phyloP scores from a whole-genome alignment of 371 early-diverging fungal genomes.

The Mortierella sp. region DNA sequence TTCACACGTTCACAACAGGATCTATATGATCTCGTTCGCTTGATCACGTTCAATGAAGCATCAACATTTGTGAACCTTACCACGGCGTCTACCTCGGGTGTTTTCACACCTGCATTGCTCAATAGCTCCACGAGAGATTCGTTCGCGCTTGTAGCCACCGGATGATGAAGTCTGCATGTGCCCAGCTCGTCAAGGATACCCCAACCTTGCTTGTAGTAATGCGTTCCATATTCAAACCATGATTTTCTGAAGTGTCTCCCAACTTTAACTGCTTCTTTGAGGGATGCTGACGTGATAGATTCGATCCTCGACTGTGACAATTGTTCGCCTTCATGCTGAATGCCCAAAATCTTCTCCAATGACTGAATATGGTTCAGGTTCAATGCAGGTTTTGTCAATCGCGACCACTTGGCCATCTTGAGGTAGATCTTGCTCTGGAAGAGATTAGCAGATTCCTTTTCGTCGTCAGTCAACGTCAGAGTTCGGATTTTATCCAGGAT shows the following conservation, averaged over 20 bases:
- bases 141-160: slow-evolving; percentile 42
- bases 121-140: slow-evolving; percentile 24
- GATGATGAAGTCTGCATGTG: slow-evolving; percentile 44
- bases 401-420: slow-evolving; percentile 53
- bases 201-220: slow-evolving; percentile 72
- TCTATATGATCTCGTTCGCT: too few relatives aligned
- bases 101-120: slow-evolving; percentile 15
- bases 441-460: slow-evolving; percentile 1
- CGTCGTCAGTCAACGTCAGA: neutral
- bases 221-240: slow-evolving; percentile 74
- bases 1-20: too few relatives aligned
- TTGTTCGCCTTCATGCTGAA: slow-evolving; percentile 17
- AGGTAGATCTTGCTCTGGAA: slow-evolving; percentile 47
- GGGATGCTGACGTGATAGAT: slow-evolving; percentile 29
- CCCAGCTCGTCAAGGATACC: slow-evolving; percentile 66
- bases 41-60: too few relatives aligned
- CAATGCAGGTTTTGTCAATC: slow-evolving; percentile 39
- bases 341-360: slow-evolving; percentile 27
- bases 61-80: slow-evolving; percentile 10
- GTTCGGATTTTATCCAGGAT: slow-evolving; percentile 19
- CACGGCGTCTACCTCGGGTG: slow-evolving; percentile 35
- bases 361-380: slow-evolving; percentile 18
- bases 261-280: slow-evolving; percentile 45
- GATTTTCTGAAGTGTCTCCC: slow-evolving; percentile 57
- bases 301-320: slow-evolving; percentile 36